Evolutionary conservation across 768 basidiomycete species (phyloP).

Genomic region (Russula earlei): DNA sequence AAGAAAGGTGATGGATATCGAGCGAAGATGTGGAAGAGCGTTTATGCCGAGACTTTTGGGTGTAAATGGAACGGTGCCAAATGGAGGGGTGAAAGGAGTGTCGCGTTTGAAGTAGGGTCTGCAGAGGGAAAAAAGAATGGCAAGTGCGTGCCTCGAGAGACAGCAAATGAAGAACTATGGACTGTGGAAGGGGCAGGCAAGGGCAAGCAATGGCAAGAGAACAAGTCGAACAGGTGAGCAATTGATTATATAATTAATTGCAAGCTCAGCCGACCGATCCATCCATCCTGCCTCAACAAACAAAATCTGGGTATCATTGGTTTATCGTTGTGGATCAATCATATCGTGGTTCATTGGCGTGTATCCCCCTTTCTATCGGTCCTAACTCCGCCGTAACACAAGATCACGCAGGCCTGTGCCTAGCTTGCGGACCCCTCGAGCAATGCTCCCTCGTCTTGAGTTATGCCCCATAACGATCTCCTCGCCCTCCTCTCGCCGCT

Average conservation of each 20-base stretch:
- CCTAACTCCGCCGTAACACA: conserved; percentile 5
- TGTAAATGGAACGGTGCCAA: not conserved
- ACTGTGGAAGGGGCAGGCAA: too few relatives aligned
- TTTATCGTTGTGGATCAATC: not conserved
- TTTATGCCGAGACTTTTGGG: not conserved
- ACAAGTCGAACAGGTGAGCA: not conserved
- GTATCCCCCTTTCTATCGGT: not conserved
- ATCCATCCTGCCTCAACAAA: not conserved
- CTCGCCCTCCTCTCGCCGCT: conserved; percentile 7
- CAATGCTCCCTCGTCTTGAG: conserved; percentile 11
- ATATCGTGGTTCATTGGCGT: not conserved
- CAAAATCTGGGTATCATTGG: not conserved
- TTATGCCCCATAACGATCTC: not conserved
- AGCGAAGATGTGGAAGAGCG: not conserved
- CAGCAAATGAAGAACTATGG: not conserved
- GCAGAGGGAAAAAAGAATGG: not conserved
- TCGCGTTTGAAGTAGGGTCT: not conserved
- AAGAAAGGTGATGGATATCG: not conserved
- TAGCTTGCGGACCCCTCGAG: conserved; percentile 6
- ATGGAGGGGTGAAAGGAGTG: not conserved
- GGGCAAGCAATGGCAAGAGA: not conserved
- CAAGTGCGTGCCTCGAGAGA: conserved; percentile 2
- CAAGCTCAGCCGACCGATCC: not conserved
- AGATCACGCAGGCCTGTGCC: conserved; percentile 12
- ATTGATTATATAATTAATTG: conserved; percentile 1